Conservation (phyloP, 148 eudicot genomes). For the Chenopodium berlandieri region DNA sequence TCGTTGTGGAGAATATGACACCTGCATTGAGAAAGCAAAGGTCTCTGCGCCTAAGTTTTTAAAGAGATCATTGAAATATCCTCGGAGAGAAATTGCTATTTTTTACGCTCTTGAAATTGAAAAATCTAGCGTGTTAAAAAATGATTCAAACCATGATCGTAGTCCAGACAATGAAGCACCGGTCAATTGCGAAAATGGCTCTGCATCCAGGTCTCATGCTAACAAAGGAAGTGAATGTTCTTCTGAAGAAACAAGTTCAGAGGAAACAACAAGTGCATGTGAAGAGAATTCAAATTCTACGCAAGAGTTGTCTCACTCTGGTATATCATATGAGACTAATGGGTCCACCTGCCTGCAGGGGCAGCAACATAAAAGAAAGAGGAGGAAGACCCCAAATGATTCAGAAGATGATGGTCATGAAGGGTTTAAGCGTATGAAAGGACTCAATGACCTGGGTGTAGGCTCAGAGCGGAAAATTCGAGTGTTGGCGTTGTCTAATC, state of each 20-base stretch:
- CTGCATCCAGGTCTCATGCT: conserved; percentile 29
- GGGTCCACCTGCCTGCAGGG: conserved; percentile 31
- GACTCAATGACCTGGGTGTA: conserved; percentile 72
- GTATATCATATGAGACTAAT: conserved; percentile 50
- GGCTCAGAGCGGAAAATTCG: conserved; percentile 25
- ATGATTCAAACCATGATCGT: conserved; percentile 23
- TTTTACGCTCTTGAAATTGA: conserved; percentile 84
- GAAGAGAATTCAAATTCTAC: conserved; percentile 44
- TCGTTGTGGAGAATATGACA: conserved; percentile 76
- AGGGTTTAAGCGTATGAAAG: conserved; percentile 84
- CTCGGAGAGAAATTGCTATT: conserved; percentile 82
- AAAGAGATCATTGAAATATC: conserved; percentile 61
- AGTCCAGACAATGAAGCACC: conserved; percentile 25
- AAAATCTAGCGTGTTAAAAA: conserved; percentile 39
- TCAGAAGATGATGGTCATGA: conserved; percentile 90
- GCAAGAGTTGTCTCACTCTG: conserved; percentile 57
- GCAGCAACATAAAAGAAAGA: conserved; percentile 37
- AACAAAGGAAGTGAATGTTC: conserved; percentile 34
- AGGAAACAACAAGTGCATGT: conserved; percentile 34
- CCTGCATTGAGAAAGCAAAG: conserved; percentile 71
- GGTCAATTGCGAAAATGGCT: conserved; percentile 26
- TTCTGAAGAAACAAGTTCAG: conserved; percentile 37
- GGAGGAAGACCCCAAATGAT: conserved; percentile 60
- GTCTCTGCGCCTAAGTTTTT: conserved; percentile 40
- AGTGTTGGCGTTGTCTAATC: conserved; percentile 30